Percentiles rank a stretch among this genome's conserved stretches.
Evolutionary conservation across 495 filamentous ascomycete species (phyloP).

Genomic region (Friedmanniomyces simplex): DNA sequence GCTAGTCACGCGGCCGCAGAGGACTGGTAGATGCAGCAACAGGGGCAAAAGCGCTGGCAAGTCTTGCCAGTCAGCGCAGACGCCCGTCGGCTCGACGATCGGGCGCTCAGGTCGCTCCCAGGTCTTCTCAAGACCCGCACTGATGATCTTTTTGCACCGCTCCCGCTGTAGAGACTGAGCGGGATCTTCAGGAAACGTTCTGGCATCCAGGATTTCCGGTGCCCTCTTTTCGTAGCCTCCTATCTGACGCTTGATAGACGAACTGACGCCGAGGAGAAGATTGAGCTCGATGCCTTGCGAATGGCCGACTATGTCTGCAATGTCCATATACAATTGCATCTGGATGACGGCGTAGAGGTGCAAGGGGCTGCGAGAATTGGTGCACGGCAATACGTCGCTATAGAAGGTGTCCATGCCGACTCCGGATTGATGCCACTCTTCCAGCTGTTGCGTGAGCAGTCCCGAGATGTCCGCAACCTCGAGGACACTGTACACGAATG

Average conservation of each 20-base stretch:
- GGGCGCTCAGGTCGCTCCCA: no score
- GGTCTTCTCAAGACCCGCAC: no score
- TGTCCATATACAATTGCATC: not conserved
- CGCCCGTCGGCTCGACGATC: no score
- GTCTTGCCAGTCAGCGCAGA: no score
- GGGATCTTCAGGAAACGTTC: no score
- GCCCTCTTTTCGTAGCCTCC: not conserved
- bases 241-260: not conserved
- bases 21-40: not conserved
- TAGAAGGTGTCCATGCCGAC: not conserved
- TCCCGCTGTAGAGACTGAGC: no score
- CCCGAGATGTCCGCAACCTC: not conserved
- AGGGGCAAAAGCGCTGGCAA: not conserved
- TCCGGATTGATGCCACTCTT: not conserved
- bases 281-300: not conserved
- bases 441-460: not conserved
- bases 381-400: not conserved
- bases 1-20: not conserved
- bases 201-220: no score
- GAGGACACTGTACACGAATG: not conserved
- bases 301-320: not conserved
- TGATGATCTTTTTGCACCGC: no score
- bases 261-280: not conserved
- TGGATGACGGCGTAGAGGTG: not conserved
- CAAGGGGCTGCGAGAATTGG: not conserved